Conservation (phyloP, 2,329 filamentous ascomycete species). For the Xylaria sp. region DNA sequence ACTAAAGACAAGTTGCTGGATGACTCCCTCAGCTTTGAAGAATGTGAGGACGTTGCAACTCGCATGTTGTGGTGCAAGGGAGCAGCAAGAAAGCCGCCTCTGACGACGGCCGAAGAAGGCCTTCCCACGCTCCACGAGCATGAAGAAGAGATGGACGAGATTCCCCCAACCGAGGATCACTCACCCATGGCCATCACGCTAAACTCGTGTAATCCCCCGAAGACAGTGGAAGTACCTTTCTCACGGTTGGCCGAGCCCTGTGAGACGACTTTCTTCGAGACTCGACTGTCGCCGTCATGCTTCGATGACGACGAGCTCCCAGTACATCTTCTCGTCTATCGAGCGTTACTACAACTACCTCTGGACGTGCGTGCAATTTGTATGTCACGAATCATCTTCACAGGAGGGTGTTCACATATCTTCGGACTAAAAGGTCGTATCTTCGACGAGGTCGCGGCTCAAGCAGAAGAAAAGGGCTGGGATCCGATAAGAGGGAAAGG, state of each 20-base stretch:
- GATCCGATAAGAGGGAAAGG: slow-evolving; percentile 77
- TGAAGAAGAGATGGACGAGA: slow-evolving; percentile 59
- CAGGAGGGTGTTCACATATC: slow-evolving; percentile 81
- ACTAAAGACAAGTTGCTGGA: slow-evolving; percentile 47
- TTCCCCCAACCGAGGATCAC: slow-evolving; percentile 48
- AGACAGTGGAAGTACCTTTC: slow-evolving; percentile 73
- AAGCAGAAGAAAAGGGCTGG: slow-evolving; percentile 80
- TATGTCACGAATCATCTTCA: slow-evolving; percentile 89
- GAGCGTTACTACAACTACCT: slow-evolving; percentile 77
- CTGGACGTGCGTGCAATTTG: slow-evolving; percentile 85
- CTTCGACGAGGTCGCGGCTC: slow-evolving; percentile 74
- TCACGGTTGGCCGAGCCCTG: slow-evolving; percentile 76
- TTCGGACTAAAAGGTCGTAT: slow-evolving; percentile 82
- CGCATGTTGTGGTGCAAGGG: slow-evolving; percentile 81
- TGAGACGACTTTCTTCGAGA: slow-evolving; percentile 78
- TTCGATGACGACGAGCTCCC: slow-evolving; percentile 90
- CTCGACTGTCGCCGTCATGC: slow-evolving; percentile 59
- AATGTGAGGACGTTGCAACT: slow-evolving; percentile 81
- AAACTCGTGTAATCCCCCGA: slow-evolving; percentile 59
- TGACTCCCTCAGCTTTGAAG: slow-evolving; percentile 71
- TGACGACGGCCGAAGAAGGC: slow-evolving; percentile 48
- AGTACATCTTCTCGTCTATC: slow-evolving; percentile 79
- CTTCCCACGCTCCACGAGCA: slow-evolving; percentile 67
- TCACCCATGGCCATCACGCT: slow-evolving; percentile 57
- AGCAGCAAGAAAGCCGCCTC: slow-evolving; percentile 44